These are phyloP conservation scores for Penicillium riverlandense DNA, from an alignment of 495 filamentous ascomycete species.

Conservation along the genomic window DNA sequence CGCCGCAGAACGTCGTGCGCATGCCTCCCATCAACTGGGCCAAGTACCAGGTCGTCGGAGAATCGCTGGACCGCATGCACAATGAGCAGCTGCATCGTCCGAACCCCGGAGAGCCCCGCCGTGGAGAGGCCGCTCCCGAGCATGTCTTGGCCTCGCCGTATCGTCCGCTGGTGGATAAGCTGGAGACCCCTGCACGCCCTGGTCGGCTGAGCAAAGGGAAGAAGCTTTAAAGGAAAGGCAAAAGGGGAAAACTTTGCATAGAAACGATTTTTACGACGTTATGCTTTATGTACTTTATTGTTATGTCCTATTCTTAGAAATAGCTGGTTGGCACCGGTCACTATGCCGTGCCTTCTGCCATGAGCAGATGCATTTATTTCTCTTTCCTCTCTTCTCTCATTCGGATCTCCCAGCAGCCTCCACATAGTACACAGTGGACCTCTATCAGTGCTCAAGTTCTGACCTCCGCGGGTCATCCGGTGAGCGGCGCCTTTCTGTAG, in stretches of 20 bases:
- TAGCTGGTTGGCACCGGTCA: too few relatives aligned
- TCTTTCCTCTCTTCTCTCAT: too few relatives aligned
- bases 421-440: too few relatives aligned
- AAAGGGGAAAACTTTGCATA: neutral
- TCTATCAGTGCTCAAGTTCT: too few relatives aligned
- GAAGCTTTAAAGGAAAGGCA: slow-evolving; percentile 16
- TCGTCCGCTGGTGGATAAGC: slow-evolving; percentile 57
- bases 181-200: slow-evolving; percentile 42
- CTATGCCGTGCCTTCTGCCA: too few relatives aligned
- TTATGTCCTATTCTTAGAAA: neutral
- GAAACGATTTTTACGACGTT: slow-evolving; percentile 1
- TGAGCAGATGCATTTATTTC: too few relatives aligned
- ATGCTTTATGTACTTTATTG: slow-evolving; percentile 7
- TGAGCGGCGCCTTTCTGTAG: too few relatives aligned
- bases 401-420: too few relatives aligned
- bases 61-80: slow-evolving; percentile 75
- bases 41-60: slow-evolving; percentile 78
- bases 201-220: slow-evolving; percentile 27
- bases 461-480: too few relatives aligned
- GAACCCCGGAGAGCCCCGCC: slow-evolving; percentile 45
- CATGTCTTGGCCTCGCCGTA: slow-evolving; percentile 66
- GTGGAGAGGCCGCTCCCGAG: slow-evolving; percentile 36
- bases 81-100: slow-evolving; percentile 66
- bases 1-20: slow-evolving; percentile 74
- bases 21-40: slow-evolving; percentile 86